Evolutionary conservation across 805 yeast genomes (phyloP).

Genomic region (Limtongozyma cylindracea): DNA sequence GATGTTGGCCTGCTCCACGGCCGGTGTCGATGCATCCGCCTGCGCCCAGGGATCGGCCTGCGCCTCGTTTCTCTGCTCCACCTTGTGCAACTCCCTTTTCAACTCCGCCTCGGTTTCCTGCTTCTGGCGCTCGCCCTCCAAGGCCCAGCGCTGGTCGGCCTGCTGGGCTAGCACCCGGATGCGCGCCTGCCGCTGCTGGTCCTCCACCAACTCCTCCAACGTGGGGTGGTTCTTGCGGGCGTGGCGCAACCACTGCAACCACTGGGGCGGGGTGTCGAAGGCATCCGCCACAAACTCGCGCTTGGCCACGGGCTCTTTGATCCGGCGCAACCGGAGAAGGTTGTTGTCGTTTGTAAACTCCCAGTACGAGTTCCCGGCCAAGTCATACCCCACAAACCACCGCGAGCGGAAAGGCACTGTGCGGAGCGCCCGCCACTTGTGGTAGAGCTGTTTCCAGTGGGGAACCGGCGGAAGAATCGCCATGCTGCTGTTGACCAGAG

Average conservation of each 20-base stretch:
- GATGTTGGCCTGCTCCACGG: too few species aligned
- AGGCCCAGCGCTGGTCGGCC: conserved; percentile 15
- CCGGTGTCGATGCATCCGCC: too few species aligned
- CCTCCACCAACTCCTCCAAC: conserved; percentile 31
- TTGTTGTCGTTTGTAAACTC: conserved; percentile 36
- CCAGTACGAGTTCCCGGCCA: conserved; percentile 77
- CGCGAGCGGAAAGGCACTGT: conserved; percentile 42
- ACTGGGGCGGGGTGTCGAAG: conserved; percentile 36
- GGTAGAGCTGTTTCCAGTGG: conserved; percentile 19
- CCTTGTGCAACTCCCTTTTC: conserved; percentile 7
- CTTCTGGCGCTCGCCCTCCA: conserved; percentile 11
- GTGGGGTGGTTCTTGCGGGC: conserved; percentile 37
- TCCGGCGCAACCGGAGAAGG: conserved; percentile 29
- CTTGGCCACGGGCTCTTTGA: conserved; percentile 26
- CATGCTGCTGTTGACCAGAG: too few species aligned
- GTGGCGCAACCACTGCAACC: conserved; percentile 63
- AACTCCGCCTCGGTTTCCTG: conserved; percentile 8
- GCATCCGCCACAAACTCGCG: conserved; percentile 28
- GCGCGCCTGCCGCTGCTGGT: conserved; percentile 25
- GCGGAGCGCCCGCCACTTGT: conserved; percentile 33
- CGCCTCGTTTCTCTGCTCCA: conserved; percentile 1
- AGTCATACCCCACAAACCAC: conserved; percentile 54
- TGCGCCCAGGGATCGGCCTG: too few species aligned
- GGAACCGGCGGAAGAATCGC: too few species aligned
- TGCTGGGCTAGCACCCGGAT: conserved; percentile 23